A percentile compares a stretch with the other conserved stretches of the same genome.
phyloP scores from a whole-genome alignment of 2,329 filamentous ascomycete species.

The Beauveria asiatica region DNA sequence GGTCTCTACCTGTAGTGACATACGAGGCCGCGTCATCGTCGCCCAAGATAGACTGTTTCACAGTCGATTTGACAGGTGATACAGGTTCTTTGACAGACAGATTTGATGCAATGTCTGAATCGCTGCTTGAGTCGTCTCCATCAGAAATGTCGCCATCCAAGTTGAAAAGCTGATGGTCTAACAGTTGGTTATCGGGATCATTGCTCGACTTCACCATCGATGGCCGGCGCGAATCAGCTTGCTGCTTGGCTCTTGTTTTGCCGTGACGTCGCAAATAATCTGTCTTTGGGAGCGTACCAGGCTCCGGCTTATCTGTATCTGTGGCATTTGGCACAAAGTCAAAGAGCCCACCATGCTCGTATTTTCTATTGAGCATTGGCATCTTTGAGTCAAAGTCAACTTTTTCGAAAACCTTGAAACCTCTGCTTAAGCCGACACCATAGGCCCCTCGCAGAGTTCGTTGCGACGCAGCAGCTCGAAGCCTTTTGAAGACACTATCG shows the following conservation, averaged over 20 bases:
- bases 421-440: constrained; percentile 22
- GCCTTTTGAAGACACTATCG: constrained; percentile 50
- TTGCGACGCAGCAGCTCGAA: constrained; percentile 37
- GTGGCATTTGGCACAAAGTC: constrained; percentile 27
- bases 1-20: constrained; percentile 41
- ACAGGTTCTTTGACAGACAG: constrained; percentile 40
- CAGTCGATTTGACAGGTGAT: constrained; percentile 41
- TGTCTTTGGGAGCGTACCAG: constrained; percentile 34
- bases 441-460: constrained; percentile 15
- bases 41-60: constrained; percentile 25
- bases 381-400: constrained; percentile 45
- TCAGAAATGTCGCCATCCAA: constrained; percentile 8
- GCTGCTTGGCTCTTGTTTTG: constrained; percentile 30
- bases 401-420: constrained; percentile 44
- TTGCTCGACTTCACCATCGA: constrained; percentile 1
- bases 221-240: constrained; percentile 15
- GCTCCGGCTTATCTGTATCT: constrained; percentile 17
- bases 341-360: constrained; percentile 47
- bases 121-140: constrained; percentile 38
- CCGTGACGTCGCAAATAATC: constrained; percentile 40
- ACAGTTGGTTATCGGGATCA: background rate
- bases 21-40: constrained; percentile 49
- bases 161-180: constrained; percentile 1
- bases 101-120: constrained; percentile 50
- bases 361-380: constrained; percentile 49